Evolutionary conservation across 495 filamentous ascomycete species (phyloP).

Genomic region (Letharia columbiana): DNA sequence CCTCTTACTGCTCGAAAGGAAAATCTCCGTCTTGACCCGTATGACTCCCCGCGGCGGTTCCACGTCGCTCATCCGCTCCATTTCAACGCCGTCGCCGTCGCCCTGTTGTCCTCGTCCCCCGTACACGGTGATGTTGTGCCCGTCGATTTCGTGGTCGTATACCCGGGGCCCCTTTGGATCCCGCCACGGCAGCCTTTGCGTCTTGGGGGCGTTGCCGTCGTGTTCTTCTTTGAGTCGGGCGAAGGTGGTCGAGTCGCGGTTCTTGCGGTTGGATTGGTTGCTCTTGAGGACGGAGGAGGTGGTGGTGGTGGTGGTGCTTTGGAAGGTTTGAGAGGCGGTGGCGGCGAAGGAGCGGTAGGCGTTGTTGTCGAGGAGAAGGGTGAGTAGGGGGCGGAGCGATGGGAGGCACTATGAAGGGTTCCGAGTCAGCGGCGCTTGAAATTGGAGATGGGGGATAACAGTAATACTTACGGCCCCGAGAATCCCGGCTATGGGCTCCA

Average conservation of each 20-base stretch:
- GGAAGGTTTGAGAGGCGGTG: background rate
- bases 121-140: background rate
- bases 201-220: background rate
- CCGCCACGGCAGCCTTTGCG: background rate
- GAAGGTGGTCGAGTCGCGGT: background rate
- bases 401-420: background rate
- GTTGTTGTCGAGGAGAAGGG: background rate
- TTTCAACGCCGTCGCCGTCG: background rate
- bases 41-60: background rate
- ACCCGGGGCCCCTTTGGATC: background rate
- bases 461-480: background rate
- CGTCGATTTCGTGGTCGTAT: background rate
- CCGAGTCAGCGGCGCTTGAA: background rate
- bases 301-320: background rate
- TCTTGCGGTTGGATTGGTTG: background rate
- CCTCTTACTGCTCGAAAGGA: background rate
- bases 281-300: background rate
- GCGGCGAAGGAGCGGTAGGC: background rate
- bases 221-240: background rate
- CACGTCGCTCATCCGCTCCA: background rate
- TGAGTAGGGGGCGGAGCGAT: background rate
- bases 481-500: background rate
- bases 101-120: background rate
- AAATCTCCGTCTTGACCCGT: background rate
- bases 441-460: background rate